Percentiles rank a stretch among this genome's conserved stretches.
Conservation (phyloP, 495 filamentous ascomycete species). For the Talaromyces proteolyticus region DNA sequence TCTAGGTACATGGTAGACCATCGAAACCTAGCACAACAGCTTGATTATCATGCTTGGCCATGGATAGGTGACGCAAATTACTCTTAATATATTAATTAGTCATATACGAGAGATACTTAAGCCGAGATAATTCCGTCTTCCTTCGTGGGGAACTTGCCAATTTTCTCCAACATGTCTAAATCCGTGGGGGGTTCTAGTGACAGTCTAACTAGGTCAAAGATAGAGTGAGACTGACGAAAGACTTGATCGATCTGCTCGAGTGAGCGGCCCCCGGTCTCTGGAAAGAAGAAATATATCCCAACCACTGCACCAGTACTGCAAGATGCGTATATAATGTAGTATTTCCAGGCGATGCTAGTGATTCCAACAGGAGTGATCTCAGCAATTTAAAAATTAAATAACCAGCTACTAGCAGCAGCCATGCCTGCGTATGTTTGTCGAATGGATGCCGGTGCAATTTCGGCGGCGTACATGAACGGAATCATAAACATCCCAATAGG, state of each 20-base stretch:
- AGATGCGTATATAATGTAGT: slow-evolving; percentile 56
- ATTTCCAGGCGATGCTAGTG: slow-evolving; percentile 52
- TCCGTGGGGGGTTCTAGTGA: background rate
- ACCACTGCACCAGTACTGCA: slow-evolving; percentile 57
- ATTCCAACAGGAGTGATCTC: slow-evolving; percentile 60
- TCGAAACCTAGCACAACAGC: too few relatives aligned
- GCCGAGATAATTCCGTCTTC: too few relatives aligned
- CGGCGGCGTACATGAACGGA: slow-evolving; percentile 56
- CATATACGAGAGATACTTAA: too few relatives aligned
- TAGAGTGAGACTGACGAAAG: slow-evolving; percentile 28
- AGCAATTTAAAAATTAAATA: slow-evolving; percentile 39
- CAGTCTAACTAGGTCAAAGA: slow-evolving; percentile 13
- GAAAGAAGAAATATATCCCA: slow-evolving; percentile 31
- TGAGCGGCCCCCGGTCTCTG: background rate
- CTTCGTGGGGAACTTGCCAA: too few relatives aligned
- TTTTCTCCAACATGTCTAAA: background rate
- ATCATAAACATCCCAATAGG: slow-evolving; percentile 62
- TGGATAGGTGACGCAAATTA: too few relatives aligned
- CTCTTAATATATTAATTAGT: too few relatives aligned
- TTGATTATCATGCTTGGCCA: too few relatives aligned
- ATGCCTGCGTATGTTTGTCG: slow-evolving; percentile 57
- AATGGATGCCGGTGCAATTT: slow-evolving; percentile 55
- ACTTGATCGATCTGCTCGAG: slow-evolving; percentile 1
- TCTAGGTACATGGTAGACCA: too few relatives aligned
- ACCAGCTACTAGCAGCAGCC: slow-evolving; percentile 32